Evolutionary conservation across 2,329 filamentous ascomycete species (phyloP).

Genomic region (Monosporascus sp.): DNA sequence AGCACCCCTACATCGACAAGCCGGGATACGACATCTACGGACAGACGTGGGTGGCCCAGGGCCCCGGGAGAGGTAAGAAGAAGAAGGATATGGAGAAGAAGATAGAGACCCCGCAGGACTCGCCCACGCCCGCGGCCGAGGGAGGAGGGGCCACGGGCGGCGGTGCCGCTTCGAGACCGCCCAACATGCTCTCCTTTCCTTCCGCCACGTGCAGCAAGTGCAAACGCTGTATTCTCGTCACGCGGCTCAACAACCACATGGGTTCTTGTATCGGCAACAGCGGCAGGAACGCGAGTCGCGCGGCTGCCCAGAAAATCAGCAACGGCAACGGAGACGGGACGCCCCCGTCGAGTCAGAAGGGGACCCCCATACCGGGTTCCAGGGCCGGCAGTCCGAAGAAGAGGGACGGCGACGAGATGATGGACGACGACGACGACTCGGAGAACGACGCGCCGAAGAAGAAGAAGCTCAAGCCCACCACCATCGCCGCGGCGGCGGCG

Average conservation of each 20-base stretch:
- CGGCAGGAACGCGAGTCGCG: slow-evolving; percentile 56
- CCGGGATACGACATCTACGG: slow-evolving; percentile 76
- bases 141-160: slow-evolving; percentile 34
- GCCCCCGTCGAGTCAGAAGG: slow-evolving; percentile 58
- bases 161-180: slow-evolving; percentile 36
- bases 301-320: slow-evolving; percentile 58
- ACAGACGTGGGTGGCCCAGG: slow-evolving; percentile 71
- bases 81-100: slow-evolving; percentile 71
- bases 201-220: slow-evolving; percentile 64
- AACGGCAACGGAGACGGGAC: slow-evolving; percentile 50
- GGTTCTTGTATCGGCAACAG: slow-evolving; percentile 62
- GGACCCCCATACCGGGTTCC: slow-evolving; percentile 51
- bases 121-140: slow-evolving; percentile 40
- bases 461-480: slow-evolving; percentile 49
- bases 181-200: slow-evolving; percentile 59
- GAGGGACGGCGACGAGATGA: slow-evolving; percentile 45
- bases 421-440: slow-evolving; percentile 48
- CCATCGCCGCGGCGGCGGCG: slow-evolving; percentile 3
- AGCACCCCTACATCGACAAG: slow-evolving; percentile 71
- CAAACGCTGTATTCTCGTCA: slow-evolving; percentile 60
- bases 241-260: slow-evolving; percentile 63
- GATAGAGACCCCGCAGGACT: slow-evolving; percentile 38
- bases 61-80: slow-evolving; percentile 67
- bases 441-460: slow-evolving; percentile 49
- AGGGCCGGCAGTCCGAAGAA: slow-evolving; percentile 51